Percentiles rank a stretch among this genome's conserved stretches.
These are phyloP conservation scores for Omphalea diandra DNA, from an alignment of 441 rosid genomes.

Conservation along the genomic window DNA sequence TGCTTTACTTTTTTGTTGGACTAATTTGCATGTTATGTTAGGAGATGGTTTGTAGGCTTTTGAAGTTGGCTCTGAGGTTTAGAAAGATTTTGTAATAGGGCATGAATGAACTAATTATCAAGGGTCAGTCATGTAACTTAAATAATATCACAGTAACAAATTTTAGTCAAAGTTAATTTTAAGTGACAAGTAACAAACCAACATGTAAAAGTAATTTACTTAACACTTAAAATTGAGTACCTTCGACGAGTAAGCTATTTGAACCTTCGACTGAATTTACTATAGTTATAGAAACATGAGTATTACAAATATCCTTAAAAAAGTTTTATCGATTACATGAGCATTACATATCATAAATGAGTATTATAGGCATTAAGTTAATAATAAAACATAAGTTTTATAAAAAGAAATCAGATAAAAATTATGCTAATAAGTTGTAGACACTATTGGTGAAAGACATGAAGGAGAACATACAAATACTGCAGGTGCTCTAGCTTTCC, in stretches of 20 bases:
- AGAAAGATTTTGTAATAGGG: background rate
- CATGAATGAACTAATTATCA: too few relatives aligned
- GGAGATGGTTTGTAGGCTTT: too few relatives aligned
- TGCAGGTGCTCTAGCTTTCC: constrained; percentile 88
- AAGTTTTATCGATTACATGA: too few relatives aligned
- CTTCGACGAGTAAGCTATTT: background rate
- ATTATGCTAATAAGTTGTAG: background rate
- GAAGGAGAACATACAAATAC: constrained; percentile 62
- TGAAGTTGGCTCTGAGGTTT: too few relatives aligned
- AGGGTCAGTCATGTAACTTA: background rate
- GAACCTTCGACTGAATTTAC: background rate
- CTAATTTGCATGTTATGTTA: too few relatives aligned
- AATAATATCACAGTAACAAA: background rate
- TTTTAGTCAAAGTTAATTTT: background rate
- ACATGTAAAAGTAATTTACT: background rate
- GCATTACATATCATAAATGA: too few relatives aligned
- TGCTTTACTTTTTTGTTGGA: too few relatives aligned
- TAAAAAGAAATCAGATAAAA: background rate
- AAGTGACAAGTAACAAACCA: background rate
- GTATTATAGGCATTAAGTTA: too few relatives aligned
- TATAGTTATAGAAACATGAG: background rate
- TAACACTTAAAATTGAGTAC: background rate
- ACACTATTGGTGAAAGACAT: constrained; percentile 1
- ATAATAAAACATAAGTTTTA: background rate
- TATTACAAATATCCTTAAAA: background rate